Evolutionary conservation across 345 rosid species (phyloP), one percentile per base, ranked within the genome.

Genomic region (Salix exigua): DNA sequence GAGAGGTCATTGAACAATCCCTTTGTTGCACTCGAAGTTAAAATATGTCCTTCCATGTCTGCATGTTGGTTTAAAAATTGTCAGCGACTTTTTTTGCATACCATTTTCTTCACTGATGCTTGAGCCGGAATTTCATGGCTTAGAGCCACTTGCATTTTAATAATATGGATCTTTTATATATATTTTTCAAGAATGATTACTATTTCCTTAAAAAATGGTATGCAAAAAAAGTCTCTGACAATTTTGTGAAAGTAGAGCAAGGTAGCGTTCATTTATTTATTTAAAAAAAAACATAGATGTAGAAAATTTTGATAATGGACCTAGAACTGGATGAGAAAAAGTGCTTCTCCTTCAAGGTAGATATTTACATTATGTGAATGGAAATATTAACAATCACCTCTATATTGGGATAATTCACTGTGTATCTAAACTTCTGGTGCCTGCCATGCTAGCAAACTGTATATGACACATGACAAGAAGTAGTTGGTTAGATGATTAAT

Each of bases 31-130:
- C 5, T 74, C 3, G 25, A 42, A 44, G 53, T 73, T 40, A 28
- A 42, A 58, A 58, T 0, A 61, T 73, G 60, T n/a, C 31, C 46
- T 30, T 25, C 21, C n/a, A 13, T 63, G 16, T 21, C 1, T 55
- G 38, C 31, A 19, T 33, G 9, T 35, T 19, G 46, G 44, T 64
- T 58, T 46, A 21, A 28, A 44, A 31, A 42, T 64, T 63, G 14
- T 28, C 30, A 13, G 55, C 14, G 42, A 12, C 12, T 30, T 63
- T 40, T 46, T 7, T 42, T 42, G 6, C 30, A 5, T 61, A 63
- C 55, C 42, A 73, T 62, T 18, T 73, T 61, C 71, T 73, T 46
- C 66, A 53, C 31, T 18, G n/a, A 25, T 73, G 26, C 51, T 40
- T 42, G 40, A 64, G 33, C 46, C 2, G 31, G 44, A 64, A 28